Conservation (phyloP, 257 asterid genomes). For the Capsicum pubescens region DNA sequence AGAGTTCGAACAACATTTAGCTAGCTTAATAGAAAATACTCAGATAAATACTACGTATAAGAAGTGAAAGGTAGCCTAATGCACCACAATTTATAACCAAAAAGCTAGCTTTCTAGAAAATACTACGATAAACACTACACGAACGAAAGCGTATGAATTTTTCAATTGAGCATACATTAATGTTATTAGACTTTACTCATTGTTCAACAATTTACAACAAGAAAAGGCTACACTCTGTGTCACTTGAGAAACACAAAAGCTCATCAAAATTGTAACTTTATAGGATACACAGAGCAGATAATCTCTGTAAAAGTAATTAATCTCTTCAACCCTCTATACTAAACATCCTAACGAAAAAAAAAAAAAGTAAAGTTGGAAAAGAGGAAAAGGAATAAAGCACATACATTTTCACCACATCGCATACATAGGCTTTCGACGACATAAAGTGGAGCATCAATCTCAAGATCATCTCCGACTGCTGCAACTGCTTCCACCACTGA, state of each 20-base stretch:
- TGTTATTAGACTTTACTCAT: neutral
- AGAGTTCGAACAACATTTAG: too few relatives aligned
- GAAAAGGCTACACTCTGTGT: neutral
- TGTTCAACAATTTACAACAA: neutral
- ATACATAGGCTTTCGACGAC: conserved; percentile 91
- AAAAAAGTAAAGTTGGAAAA: neutral
- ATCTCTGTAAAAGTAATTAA: neutral
- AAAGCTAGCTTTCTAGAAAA: neutral
- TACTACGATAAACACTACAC: neutral
- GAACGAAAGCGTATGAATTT: neutral
- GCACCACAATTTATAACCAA: conserved; percentile 2
- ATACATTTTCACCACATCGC: conserved; percentile 88
- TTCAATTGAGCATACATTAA: neutral
- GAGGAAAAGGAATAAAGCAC: neutral
- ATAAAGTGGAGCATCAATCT: conserved; percentile 71
- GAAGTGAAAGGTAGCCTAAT: neutral
- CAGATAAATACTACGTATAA: too few relatives aligned
- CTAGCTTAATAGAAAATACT: too few relatives aligned
- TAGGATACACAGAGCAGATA: neutral
- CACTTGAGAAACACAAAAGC: neutral
- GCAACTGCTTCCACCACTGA: conserved; percentile 87
- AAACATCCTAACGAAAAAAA: neutral
- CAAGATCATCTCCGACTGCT: conserved; percentile 45
- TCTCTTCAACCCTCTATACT: neutral
- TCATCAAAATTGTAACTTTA: neutral